phyloP scores from a whole-genome alignment of 2,329 filamentous ascomycete species.

The Pestalotiopsis fici region DNA sequence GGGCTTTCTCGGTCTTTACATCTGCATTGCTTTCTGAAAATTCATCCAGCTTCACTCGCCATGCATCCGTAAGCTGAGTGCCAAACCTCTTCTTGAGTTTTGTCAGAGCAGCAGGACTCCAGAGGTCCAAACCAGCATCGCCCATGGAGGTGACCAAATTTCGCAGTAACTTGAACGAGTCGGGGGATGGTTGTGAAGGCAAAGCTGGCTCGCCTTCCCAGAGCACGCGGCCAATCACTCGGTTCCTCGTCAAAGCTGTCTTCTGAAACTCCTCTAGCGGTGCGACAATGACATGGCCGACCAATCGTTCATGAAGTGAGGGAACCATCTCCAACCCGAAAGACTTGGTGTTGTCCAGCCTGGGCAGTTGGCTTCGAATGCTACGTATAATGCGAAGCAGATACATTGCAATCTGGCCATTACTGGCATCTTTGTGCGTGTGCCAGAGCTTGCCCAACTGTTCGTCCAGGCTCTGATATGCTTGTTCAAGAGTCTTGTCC shows the following conservation, averaged over 20 bases:
- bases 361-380: slow-evolving; percentile 66
- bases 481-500: slow-evolving; percentile 53
- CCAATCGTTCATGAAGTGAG: slow-evolving; percentile 64
- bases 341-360: slow-evolving; percentile 44
- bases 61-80: slow-evolving; percentile 49
- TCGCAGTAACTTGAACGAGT: slow-evolving; percentile 71
- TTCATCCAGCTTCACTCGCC: slow-evolving; percentile 35
- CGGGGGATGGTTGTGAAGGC: slow-evolving; percentile 77
- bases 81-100: slow-evolving; percentile 62
- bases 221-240: slow-evolving; percentile 63
- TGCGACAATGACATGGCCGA: slow-evolving; percentile 48
- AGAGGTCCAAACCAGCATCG: slow-evolving; percentile 73
- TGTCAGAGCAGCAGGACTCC: slow-evolving; percentile 69
- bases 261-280: slow-evolving; percentile 50
- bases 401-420: slow-evolving; percentile 61
- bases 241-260: slow-evolving; percentile 42
- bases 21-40: slow-evolving; percentile 13
- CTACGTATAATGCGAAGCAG: slow-evolving; percentile 75
- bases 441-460: slow-evolving; percentile 54
- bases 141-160: slow-evolving; percentile 69
- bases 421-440: slow-evolving; percentile 45
- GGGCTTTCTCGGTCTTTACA: slow-evolving; percentile 16
- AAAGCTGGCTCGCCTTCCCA: slow-evolving; percentile 81
- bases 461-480: slow-evolving; percentile 60
- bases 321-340: slow-evolving; percentile 66